Evolutionary conservation across 768 basidiomycete genomes (phyloP), one percentile per base, ranked within the genome.

Genomic region (Amanita molliuscula): DNA sequence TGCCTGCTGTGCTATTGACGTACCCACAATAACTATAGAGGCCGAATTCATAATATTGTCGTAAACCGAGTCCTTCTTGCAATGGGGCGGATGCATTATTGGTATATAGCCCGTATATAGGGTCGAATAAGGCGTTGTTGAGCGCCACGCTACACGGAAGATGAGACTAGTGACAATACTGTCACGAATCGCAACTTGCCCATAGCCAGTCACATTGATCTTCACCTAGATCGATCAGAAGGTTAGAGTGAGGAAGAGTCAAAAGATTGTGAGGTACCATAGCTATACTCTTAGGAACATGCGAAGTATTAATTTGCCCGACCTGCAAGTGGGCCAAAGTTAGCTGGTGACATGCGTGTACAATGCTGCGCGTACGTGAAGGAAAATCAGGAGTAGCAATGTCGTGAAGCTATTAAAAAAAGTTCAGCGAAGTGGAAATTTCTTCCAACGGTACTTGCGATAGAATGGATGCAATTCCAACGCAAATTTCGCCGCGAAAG

Each of bases 21-120:
- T 82, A 89, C 57, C 74, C 88, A 57, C 88, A 91, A 61, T 85
- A 78, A 16, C 80, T 78, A 66, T 90, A 91, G 21, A 91, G 69
- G n/a, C 88, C 88, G 55, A 84, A 90, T 52, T 79, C 68, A 67
- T 91, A 91, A 52, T 72, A 64, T 61, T 81, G 75, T 57, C 88
- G 78, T 50, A 90, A 66, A 16, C 88, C 88, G 11, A 69, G 67
- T 41, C 68, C 59, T 43, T 65, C 60, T 43, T 71, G 72, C 2
- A 90, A 76, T 3, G 86, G 80, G 37, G 75, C 72, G 29, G 77
- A 77, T 20, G 78, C 69, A 61, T 88, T 82, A 42, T 59, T 61
- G n/a, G 84, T 77, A 63, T 87, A 87, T 10, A 91, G 69, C 21
- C 73, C 77, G 36, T 69, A 61, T 44, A 84, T 79, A 6, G 78